phyloP scores from a whole-genome alignment of 805 yeast genomes.

The Saccharomycopsis sp. region DNA sequence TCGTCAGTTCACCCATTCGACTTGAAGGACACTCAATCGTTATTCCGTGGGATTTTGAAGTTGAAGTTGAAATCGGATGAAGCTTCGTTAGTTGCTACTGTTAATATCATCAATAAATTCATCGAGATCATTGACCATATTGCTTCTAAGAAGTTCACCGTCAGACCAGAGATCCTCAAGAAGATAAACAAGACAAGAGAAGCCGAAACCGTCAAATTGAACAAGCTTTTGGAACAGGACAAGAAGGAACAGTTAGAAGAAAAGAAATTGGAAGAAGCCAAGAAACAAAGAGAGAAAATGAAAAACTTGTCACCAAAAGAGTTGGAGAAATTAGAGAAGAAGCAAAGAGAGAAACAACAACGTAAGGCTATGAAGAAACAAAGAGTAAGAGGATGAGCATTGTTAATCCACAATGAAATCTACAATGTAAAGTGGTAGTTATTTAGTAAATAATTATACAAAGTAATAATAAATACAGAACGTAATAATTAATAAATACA shows the following conservation, averaged over 20 bases:
- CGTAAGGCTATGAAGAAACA: conserved; percentile 65
- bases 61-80: conserved; percentile 44
- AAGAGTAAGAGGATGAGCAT: conserved; percentile 33
- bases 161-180: conserved; percentile 69
- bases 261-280: conserved; percentile 64
- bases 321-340: conserved; percentile 71
- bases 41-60: conserved; percentile 46
- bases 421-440: too few species aligned
- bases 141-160: conserved; percentile 42
- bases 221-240: conserved; percentile 57
- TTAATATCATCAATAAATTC: conserved; percentile 46
- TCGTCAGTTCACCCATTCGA: conserved; percentile 65
- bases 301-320: conserved; percentile 64
- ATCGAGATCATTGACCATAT: conserved; percentile 55
- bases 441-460: too few species aligned
- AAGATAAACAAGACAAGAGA: conserved; percentile 77
- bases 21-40: conserved; percentile 46
- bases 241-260: conserved; percentile 64
- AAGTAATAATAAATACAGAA: too few species aligned
- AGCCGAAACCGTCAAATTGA: conserved; percentile 60
- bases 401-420: too few species aligned
- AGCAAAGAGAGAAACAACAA: conserved; percentile 74
- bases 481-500: too few species aligned
- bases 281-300: conserved; percentile 52
- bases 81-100: conserved; percentile 43